Base-by-base conservation (phyloP, 331 rosid species). In the Quercus lobata region DNA sequence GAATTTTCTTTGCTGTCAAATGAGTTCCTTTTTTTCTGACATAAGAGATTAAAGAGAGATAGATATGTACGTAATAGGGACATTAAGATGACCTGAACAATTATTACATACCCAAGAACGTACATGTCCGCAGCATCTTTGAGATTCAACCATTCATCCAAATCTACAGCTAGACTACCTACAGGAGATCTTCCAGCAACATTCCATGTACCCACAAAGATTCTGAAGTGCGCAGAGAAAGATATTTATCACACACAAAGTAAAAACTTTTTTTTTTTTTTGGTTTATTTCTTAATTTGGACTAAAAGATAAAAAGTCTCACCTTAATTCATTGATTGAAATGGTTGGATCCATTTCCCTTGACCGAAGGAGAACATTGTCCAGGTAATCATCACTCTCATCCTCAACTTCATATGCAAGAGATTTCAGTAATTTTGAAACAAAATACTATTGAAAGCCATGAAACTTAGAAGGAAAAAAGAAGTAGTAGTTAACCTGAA, bases 161-260 rank as follows among this genome's bases (percentile, higher is more conserved):
- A 90, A 84, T 95, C 99, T 75, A 90, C 94, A 24, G 88, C 93
- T 75, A 93, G 86, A 86, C 97, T 95, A 76, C 96, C 96, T 7
- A 79, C 58, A 5, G 99, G 99, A 24, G 90, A 90, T 71, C 88
- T 91, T 14, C 97, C 99, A 19, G 90, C 98, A 37, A 95, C 98
- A 87, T 95, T 95, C 99, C 98, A 95, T 74, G 96, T 89, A 27
- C 99, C 98, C 78, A 93, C 93, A 73, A 95, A 91, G 62, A 95
- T 85, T 82, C 99, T 91, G 83, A 82, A 83, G 72, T 19, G 54
- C 10, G 14, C 25, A 24, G 6, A 17, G 62, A 52, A 53, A 41
- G 29, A 24, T 61, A 71, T 56, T 37, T 17, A 52, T 69, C 22
- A 16, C 27, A 32, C 11, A 29, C 49, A 41, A 9, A 41, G 14